Base-by-base conservation (phyloP, 23 red algal genomes). In the Gracilaria domingensis region DNA sequence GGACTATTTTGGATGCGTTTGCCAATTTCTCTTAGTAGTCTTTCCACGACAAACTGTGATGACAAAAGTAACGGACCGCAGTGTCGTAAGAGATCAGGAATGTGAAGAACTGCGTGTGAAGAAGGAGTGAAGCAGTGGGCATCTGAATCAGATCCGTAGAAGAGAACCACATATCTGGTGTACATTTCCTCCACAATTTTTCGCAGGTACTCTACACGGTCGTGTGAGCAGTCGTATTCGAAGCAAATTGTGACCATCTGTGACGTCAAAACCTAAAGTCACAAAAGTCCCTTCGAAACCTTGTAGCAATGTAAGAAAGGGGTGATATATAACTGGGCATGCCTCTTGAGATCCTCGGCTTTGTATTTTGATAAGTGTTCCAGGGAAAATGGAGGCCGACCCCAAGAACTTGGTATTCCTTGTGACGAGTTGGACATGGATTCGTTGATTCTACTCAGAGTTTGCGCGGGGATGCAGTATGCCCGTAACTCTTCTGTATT, bases 341-440 rank as follows among this genome's bases (percentile, higher is more conserved):
- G 50, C 3, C 38, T 16, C 42, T 79, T 79, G 4, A 79, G n/a
- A 18, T 50, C 50, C 50, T 79, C 74, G 35, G 74, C 34, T 30
- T 79, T 47, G 38, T 24, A 79, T 2, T 23, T 28, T 1, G 42
- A 3, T 2, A 79, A 24, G 51, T 50, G 13, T 16, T 79, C 35
- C 13, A 79, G 17, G 38, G 74, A 8, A 23, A 79, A 30, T 3
- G 74, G 42, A 12, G 74, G 26, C 23, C 74, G 12, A 50, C 74
- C 74, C 74, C 74, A 79, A 20, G 4, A 16, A 26, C 45, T 56
- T 16, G 74, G 74, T 24, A 79, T n/a, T 20, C 74, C 74, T 12
- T 4, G 3, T 3, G 74, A 12, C 9, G 74, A 50, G 4, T 79
- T 20, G 4, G 16, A 23, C 74, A 79, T 54, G 2, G 37, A 7